These are phyloP conservation scores for Candida maesae DNA, from an alignment of 805 yeast species.

Conservation along the genomic window DNA sequence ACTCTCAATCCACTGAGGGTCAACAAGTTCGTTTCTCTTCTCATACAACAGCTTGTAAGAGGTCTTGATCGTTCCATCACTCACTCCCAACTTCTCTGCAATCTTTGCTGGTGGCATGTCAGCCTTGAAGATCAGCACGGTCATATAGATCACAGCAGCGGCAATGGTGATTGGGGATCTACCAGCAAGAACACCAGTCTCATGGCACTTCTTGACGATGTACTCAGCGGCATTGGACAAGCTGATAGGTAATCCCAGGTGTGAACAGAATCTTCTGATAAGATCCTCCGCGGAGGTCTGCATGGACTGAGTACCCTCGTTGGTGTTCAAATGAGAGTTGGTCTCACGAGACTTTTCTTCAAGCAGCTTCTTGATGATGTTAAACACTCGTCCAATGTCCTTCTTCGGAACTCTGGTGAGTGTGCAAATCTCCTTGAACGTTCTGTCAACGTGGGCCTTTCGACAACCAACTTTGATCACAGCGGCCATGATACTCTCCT, in stretches of 20 bases:
- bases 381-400: slow-evolving; percentile 90
- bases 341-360: slow-evolving; percentile 36
- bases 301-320: slow-evolving; percentile 55
- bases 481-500: slow-evolving; percentile 94
- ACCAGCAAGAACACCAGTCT: slow-evolving; percentile 91
- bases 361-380: slow-evolving; percentile 70
- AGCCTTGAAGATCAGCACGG: slow-evolving; percentile 81
- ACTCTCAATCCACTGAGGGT: slow-evolving; percentile 68
- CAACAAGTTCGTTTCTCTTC: slow-evolving; percentile 67
- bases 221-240: slow-evolving; percentile 90
- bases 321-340: slow-evolving; percentile 22
- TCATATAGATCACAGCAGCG: slow-evolving; percentile 94
- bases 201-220: slow-evolving; percentile 86
- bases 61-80: slow-evolving; percentile 95
- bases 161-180: slow-evolving; percentile 97
- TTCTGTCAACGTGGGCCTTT: slow-evolving; percentile 88
- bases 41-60: slow-evolving; percentile 80
- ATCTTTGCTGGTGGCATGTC: slow-evolving; percentile 74
- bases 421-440: slow-evolving; percentile 94
- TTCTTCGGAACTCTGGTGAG: slow-evolving; percentile 89
- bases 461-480: slow-evolving; percentile 93
- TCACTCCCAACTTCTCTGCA: slow-evolving; percentile 90
- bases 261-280: slow-evolving; percentile 94
- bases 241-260: slow-evolving; percentile 79
- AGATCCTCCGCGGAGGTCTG: slow-evolving; percentile 93